Percentiles rank a stretch among this genome's conserved stretches.
phyloP scores from a whole-genome alignment of 768 basidiomycete species.

The Trichaptum fuscoviolaceum region DNA sequence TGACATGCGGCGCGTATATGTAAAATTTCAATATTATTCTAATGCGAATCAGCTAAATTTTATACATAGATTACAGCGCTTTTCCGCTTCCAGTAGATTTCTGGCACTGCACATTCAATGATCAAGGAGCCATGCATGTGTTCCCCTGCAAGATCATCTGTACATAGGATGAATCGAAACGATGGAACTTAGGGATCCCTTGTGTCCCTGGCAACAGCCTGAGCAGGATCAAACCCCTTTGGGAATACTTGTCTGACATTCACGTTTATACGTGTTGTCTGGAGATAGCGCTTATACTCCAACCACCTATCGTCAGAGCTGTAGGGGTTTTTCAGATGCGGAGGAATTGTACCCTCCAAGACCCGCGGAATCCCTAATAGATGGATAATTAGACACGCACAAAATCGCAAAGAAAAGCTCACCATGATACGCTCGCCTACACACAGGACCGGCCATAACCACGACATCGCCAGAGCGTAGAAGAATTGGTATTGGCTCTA shows the following conservation, averaged over 20 bases:
- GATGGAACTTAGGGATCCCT: not conserved
- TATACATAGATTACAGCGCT: not conserved
- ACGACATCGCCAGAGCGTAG: slow-evolving; percentile 88
- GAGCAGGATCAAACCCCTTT: slow-evolving; percentile 47
- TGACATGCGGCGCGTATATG: slow-evolving; percentile 11
- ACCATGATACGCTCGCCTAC: slow-evolving; percentile 92
- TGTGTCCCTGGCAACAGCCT: not conserved
- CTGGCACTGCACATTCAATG: not conserved
- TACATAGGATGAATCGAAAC: not conserved
- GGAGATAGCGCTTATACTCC: slow-evolving; percentile 47
- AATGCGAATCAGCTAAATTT: not conserved
- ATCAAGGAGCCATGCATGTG: too few species aligned
- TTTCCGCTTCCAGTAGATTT: not conserved
- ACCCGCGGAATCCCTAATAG: slow-evolving; percentile 77
- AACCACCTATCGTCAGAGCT: slow-evolving; percentile 15
- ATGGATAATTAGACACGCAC: not conserved
- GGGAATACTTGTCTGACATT: slow-evolving; percentile 91
- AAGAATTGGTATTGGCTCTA: slow-evolving; percentile 72
- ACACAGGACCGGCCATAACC: slow-evolving; percentile 86
- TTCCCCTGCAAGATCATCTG: not conserved
- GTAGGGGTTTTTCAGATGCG: slow-evolving; percentile 36
- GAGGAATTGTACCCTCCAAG: slow-evolving; percentile 73
- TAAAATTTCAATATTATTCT: not conserved
- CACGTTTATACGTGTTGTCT: slow-evolving; percentile 75
- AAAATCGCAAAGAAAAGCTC: slow-evolving; percentile 16